phyloP scores from a whole-genome alignment of 2,329 filamentous ascomycete genomes.

The Penicillium sp. region DNA sequence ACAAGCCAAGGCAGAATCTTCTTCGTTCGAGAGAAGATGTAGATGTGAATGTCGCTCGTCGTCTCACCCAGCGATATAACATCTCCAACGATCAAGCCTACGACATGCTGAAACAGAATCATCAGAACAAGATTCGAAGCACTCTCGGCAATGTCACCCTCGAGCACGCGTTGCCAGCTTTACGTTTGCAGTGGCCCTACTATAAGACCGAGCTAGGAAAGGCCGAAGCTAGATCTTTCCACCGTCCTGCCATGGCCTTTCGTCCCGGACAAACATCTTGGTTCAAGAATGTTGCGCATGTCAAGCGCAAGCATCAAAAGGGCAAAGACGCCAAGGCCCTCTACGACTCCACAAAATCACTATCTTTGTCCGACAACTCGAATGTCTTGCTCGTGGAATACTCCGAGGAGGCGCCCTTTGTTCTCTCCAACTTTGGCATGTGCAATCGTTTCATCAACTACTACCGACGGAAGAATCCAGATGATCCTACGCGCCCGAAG shows the following conservation, averaged over 20 bases:
- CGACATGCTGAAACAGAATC: conserved; percentile 91
- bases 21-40: conserved; percentile 51
- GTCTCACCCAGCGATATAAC: conserved; percentile 80
- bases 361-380: conserved; percentile 85
- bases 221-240: conserved; percentile 73
- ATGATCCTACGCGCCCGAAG: conserved; percentile 72
- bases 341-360: conserved; percentile 73
- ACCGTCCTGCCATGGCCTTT: conserved; percentile 73
- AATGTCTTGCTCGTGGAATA: conserved; percentile 87
- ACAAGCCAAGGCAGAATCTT: conserved; percentile 43
- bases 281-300: conserved; percentile 65
- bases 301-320: conserved; percentile 79
- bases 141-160: conserved; percentile 88
- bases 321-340: conserved; percentile 72
- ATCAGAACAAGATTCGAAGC: conserved; percentile 90
- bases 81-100: conserved; percentile 96
- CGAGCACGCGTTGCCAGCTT: conserved; percentile 87
- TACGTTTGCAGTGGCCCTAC: conserved; percentile 91
- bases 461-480: conserved; percentile 77
- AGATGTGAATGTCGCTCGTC: conserved; percentile 66
- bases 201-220: conserved; percentile 79
- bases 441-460: conserved; percentile 95
- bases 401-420: conserved; percentile 85
- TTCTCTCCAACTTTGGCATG: conserved; percentile 96
- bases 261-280: conserved; percentile 64